Base-by-base conservation (phyloP, 306 rosid genomes). In the Pyrus bretschneideri region DNA sequence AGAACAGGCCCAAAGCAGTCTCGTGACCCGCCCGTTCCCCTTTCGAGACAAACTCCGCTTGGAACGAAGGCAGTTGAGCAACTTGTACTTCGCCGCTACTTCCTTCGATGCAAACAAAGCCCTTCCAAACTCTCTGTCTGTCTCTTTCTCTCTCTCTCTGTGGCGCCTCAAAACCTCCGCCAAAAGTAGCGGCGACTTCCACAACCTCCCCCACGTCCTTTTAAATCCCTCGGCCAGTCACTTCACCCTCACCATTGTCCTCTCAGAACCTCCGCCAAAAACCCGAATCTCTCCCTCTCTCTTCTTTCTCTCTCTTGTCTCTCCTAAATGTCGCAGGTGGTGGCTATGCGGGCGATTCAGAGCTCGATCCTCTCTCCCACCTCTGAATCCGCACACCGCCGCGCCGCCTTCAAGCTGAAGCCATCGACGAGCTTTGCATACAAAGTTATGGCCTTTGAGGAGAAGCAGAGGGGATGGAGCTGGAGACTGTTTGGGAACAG, bases 281-380 rank as follows among this genome's bases (percentile, higher is more conserved):
- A 18, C 64, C 46, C 55, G n/a, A 64, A 72, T 25, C 30, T 73
- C 78, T 14, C 31, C 62, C 59, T 67, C 54, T 42, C 23, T 59
- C 73, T 68, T 79, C 11, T 77, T 13, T 76, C 71, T 73, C 29
- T 33, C 30, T 13, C 57, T 23, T 27, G 14, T 33, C 71, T 59
- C 58, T 81, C 73, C 38, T 40, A 79, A 85, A 92, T 93, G 98
- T 75, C 92, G 70, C 98, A 88, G 79, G 93, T 85, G 52, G 96
- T 87, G 29, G 96, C 92, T 67, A 83, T 86, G 45, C 85, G 91
- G 58, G 85, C 96, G 69, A 82, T 93, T 80, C 90, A 89, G 81
- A 82, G 84, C 85, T 69, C 89, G 25, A 79, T 88, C 72, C 54
- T 60, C n/a, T 82, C 76, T 71, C 87, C 91, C 64, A 59, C 55